These are phyloP conservation scores for Phytophthora kernoviae DNA, from an alignment of 352 stramenopile genomes.

Conservation along the genomic window DNA sequence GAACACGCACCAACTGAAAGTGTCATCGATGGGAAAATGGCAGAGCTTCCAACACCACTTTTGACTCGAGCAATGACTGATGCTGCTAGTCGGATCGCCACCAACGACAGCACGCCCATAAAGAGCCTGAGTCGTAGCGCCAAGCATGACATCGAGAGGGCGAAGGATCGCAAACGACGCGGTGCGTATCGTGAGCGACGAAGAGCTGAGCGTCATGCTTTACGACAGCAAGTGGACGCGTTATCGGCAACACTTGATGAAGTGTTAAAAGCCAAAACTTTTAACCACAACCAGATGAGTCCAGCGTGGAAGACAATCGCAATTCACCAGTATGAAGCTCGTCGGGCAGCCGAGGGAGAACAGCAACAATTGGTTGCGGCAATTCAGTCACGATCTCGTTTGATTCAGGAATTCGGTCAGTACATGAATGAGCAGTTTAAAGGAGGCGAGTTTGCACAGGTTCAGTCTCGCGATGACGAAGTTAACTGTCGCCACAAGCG, in stretches of 20 bases:
- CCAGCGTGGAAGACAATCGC: slow-evolving; percentile 18
- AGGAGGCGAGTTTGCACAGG: too few relatives aligned
- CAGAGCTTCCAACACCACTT: too few relatives aligned
- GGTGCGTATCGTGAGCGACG: slow-evolving; percentile 10
- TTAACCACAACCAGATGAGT: not conserved
- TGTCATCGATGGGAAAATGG: too few relatives aligned
- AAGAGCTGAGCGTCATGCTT: slow-evolving; percentile 5
- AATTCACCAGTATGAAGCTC: slow-evolving; percentile 8
- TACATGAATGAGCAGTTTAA: too few relatives aligned
- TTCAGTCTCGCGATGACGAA: too few relatives aligned
- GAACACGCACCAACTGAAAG: too few relatives aligned
- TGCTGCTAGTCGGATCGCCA: too few relatives aligned
- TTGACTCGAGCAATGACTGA: too few relatives aligned
- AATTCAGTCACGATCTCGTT: not conserved
- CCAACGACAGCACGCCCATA: too few relatives aligned
- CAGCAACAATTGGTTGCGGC: slow-evolving; percentile 7
- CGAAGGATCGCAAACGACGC: slow-evolving; percentile 1
- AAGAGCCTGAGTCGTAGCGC: not conserved
- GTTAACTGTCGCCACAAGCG: too few relatives aligned
- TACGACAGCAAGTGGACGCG: slow-evolving; percentile 9
- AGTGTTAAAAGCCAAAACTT: not conserved
- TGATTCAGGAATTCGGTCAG: slow-evolving; percentile 9
- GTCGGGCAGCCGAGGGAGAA: slow-evolving; percentile 12
- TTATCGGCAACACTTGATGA: slow-evolving; percentile 4
- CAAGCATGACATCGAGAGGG: not conserved